A percentile compares a stretch with the other conserved stretches of the same genome.
Evolutionary conservation across 192 early-diverging fungal species (phyloP).

Genomic region (Mortierella claussenii): DNA sequence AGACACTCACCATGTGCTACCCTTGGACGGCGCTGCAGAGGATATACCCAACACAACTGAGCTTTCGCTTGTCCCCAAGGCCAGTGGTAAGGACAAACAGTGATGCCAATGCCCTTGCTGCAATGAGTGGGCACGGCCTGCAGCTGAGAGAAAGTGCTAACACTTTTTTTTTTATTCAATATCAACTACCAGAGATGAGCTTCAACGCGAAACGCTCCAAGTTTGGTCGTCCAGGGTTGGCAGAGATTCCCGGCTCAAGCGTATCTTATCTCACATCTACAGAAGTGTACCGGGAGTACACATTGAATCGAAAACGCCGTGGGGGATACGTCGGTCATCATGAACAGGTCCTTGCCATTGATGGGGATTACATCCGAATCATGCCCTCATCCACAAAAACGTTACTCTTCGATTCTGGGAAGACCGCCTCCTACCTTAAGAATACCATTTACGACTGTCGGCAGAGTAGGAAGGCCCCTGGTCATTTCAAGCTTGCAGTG

Average conservation of each 20-base stretch:
- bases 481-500: conserved; percentile 75
- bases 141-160: too few relatives aligned
- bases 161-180: not conserved
- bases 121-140: too few relatives aligned
- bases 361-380: conserved; percentile 93
- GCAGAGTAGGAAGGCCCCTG: conserved; percentile 72
- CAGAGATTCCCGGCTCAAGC: conserved; percentile 47
- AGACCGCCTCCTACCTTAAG: conserved; percentile 67
- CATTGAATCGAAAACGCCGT: conserved; percentile 83
- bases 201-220: conserved; percentile 21
- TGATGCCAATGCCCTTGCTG: too few relatives aligned
- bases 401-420: conserved; percentile 83
- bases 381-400: conserved; percentile 81
- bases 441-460: conserved; percentile 61
- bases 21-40: conserved; percentile 84
- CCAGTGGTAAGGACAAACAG: conserved; percentile 34
- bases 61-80: conserved; percentile 77
- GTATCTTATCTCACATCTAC: conserved; percentile 46
- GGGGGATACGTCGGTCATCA: conserved; percentile 85
- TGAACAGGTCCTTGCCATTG: conserved; percentile 90
- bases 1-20: conserved; percentile 75
- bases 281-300: conserved; percentile 69
- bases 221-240: conserved; percentile 15
- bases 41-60: conserved; percentile 68
- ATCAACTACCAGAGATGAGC: not conserved